These are phyloP conservation scores for Colletotrichum sp. DNA, from an alignment of 2,329 filamentous ascomycete genomes.

Conservation along the genomic window DNA sequence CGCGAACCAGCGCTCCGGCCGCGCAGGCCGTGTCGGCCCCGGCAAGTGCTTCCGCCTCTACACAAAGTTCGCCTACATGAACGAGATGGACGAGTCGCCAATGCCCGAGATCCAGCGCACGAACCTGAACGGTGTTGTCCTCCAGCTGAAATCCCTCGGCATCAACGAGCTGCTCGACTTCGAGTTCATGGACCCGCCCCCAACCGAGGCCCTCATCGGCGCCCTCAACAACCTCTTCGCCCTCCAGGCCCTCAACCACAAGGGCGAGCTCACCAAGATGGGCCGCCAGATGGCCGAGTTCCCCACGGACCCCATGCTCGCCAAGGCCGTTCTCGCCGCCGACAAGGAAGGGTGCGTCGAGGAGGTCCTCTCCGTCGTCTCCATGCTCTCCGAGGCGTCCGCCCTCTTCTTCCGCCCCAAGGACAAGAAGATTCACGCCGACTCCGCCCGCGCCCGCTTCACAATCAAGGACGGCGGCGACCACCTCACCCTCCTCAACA, in stretches of 20 bases:
- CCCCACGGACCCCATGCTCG: slow-evolving; percentile 89
- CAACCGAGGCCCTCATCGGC: slow-evolving; percentile 86
- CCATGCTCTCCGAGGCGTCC: slow-evolving; percentile 89
- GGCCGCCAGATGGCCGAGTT: slow-evolving; percentile 96
- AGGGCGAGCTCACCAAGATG: slow-evolving; percentile 86
- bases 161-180: slow-evolving; percentile 94
- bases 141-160: slow-evolving; percentile 87
- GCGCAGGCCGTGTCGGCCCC: slow-evolving; percentile 89
- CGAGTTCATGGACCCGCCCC: slow-evolving; percentile 94
- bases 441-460: slow-evolving; percentile 87
- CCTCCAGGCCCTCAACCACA: slow-evolving; percentile 85
- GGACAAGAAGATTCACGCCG: slow-evolving; percentile 96
- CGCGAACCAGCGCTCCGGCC: slow-evolving; percentile 90
- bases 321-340: slow-evolving; percentile 86
- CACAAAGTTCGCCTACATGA: slow-evolving; percentile 92
- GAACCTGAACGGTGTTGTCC: slow-evolving; percentile 82
- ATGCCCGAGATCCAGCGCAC: slow-evolving; percentile 93
- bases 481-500: slow-evolving; percentile 84
- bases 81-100: slow-evolving; percentile 91
- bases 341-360: slow-evolving; percentile 93
- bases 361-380: slow-evolving; percentile 90
- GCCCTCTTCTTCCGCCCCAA: slow-evolving; percentile 94
- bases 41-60: slow-evolving; percentile 95
- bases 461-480: slow-evolving; percentile 91
- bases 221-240: slow-evolving; percentile 92